Percentiles rank a stretch among this genome's conserved stretches.
Conservation (phyloP, 164 flowering plant genomes). For the Platanus orientalis region DNA sequence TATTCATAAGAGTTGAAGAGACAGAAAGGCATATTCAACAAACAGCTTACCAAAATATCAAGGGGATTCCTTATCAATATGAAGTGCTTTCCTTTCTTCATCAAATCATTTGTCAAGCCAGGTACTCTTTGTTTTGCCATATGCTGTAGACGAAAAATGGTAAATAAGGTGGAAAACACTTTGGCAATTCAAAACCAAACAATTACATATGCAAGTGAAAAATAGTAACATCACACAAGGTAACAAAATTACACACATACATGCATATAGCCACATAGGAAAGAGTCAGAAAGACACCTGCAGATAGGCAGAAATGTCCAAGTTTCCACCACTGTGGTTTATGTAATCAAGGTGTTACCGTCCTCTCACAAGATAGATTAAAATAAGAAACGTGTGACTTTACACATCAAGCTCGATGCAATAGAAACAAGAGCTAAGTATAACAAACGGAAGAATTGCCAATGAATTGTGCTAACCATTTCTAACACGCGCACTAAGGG, state of each 20-base stretch:
- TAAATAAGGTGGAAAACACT: background rate
- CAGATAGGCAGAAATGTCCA: too few relatives aligned
- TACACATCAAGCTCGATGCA: too few relatives aligned
- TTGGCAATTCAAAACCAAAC: background rate
- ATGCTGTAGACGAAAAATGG: conserved; percentile 47
- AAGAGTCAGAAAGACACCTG: too few relatives aligned
- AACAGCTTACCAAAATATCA: conserved; percentile 61
- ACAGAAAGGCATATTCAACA: background rate
- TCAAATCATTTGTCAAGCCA: conserved; percentile 64
- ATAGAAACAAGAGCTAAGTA: too few relatives aligned
- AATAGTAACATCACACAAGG: background rate
- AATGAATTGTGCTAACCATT: too few relatives aligned
- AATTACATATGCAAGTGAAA: background rate
- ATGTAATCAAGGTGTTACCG: too few relatives aligned
- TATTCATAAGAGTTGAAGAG: background rate
- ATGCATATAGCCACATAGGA: background rate
- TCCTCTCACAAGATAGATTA: too few relatives aligned
- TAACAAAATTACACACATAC: background rate
- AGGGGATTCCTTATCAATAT: conserved; percentile 83
- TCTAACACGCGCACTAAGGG: too few relatives aligned
- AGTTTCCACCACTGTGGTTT: too few relatives aligned
- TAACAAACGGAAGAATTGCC: too few relatives aligned
- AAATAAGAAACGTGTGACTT: too few relatives aligned
- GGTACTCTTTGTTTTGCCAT: conserved; percentile 72
- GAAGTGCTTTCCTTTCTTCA: conserved; percentile 94